Evolutionary conservation across 2,329 filamentous ascomycete genomes (phyloP).

Genomic region (Trichophyton verrucosum): DNA sequence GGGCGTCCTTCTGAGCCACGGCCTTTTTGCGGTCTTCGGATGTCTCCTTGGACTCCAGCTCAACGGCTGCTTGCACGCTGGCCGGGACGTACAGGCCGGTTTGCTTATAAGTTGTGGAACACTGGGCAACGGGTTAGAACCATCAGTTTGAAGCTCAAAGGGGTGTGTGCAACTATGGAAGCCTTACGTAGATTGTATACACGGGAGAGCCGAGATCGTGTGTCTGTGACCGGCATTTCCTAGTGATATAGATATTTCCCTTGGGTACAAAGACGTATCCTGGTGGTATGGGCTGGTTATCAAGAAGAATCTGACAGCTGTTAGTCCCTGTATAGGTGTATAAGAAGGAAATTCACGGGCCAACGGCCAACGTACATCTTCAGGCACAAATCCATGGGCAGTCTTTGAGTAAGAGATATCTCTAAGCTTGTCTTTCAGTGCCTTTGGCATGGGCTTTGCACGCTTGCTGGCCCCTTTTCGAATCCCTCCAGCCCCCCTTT

Average conservation of each 20-base stretch:
- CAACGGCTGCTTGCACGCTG: conserved; percentile 28
- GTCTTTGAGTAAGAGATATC: background rate
- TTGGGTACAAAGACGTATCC: conserved; percentile 32
- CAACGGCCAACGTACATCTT: background rate
- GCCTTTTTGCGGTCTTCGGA: conserved; percentile 29
- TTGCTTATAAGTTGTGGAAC: conserved; percentile 20
- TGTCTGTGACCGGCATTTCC: conserved; percentile 28
- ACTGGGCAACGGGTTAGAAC: conserved; percentile 12
- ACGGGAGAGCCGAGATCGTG: conserved; percentile 22
- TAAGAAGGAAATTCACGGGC: background rate
- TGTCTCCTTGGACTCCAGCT: conserved; percentile 29
- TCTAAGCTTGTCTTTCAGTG: background rate
- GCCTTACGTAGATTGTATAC: conserved; percentile 29
- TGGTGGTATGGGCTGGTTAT: conserved; percentile 18
- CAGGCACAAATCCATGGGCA: background rate
- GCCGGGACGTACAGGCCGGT: conserved; percentile 35
- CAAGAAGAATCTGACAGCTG: conserved; percentile 21
- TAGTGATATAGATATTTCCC: conserved; percentile 34
- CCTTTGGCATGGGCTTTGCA: background rate
- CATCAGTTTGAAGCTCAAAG: background rate
- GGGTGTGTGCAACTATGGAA: too few species aligned
- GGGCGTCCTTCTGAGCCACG: conserved; percentile 27
- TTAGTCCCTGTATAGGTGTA: background rate
- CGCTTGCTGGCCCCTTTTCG: background rate
- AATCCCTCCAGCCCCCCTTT: background rate